Evolutionary conservation across 176 grass and related monocot species (phyloP).

Genomic region (Dactylis glomerata): DNA sequence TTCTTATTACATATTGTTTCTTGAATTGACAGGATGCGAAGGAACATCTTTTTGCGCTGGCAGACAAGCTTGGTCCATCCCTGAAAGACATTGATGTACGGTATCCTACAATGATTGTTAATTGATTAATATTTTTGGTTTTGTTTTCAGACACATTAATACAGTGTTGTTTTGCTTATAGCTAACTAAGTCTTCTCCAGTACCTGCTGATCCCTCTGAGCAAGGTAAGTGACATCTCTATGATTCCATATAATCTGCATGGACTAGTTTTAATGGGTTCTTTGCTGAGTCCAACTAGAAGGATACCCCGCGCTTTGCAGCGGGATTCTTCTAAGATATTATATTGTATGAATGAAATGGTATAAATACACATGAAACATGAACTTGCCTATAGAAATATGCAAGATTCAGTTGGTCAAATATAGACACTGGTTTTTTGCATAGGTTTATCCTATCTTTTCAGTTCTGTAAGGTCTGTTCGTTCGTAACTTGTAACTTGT

Average conservation of each 20-base stretch:
- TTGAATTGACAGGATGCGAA: slow-evolving; percentile 81
- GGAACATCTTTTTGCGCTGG: slow-evolving; percentile 94
- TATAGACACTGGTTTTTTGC: too few relatives aligned
- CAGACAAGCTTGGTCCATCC: slow-evolving; percentile 88
- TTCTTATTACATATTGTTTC: slow-evolving; percentile 14
- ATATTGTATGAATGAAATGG: too few relatives aligned
- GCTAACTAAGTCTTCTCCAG: slow-evolving; percentile 84
- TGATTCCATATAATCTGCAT: slow-evolving; percentile 10
- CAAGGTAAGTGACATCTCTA: slow-evolving; percentile 62
- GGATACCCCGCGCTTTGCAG: too few relatives aligned
- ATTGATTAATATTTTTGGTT: background rate
- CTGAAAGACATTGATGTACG: slow-evolving; percentile 91
- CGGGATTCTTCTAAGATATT: too few relatives aligned
- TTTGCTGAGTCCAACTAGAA: background rate
- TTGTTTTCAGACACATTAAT: slow-evolving; percentile 24
- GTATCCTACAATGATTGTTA: slow-evolving; percentile 26
- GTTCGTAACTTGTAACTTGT: too few relatives aligned
- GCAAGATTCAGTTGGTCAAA: too few relatives aligned
- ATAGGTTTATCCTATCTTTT: too few relatives aligned
- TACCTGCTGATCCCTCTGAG: slow-evolving; percentile 73
- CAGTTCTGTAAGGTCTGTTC: too few relatives aligned
- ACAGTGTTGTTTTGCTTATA: slow-evolving; percentile 31
- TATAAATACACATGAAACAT: too few relatives aligned
- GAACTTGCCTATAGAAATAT: too few relatives aligned
- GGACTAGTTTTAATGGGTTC: background rate